Percentiles rank a stretch among this genome's conserved stretches.
Evolutionary conservation across 176 grass and related monocot species (phyloP).

Genomic region (Zoysia japonica): DNA sequence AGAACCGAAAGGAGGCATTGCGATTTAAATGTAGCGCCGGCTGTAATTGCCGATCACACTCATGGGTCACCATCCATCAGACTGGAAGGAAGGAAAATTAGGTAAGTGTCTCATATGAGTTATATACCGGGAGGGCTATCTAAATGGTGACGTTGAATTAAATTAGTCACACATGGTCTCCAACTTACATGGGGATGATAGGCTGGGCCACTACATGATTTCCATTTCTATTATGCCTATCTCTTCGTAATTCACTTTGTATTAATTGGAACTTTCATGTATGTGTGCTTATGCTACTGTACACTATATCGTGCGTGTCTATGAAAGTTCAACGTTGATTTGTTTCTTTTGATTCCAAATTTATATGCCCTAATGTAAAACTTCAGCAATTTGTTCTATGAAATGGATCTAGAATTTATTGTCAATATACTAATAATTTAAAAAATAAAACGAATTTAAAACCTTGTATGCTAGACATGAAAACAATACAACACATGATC

Average conservation of each 20-base stretch:
- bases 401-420: background rate
- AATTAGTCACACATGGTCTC: constrained; percentile 18
- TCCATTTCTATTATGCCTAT: constrained; percentile 27
- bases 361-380: background rate
- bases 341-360: background rate
- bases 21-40: constrained; percentile 31
- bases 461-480: background rate
- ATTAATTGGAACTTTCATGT: constrained; percentile 17
- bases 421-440: background rate
- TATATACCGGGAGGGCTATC: constrained; percentile 20
- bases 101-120: constrained; percentile 37
- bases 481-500: background rate
- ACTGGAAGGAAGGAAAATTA: constrained; percentile 47
- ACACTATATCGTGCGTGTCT: background rate
- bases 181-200: constrained; percentile 3
- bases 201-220: constrained; percentile 6
- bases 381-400: background rate
- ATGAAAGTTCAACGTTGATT: background rate
- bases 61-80: constrained; percentile 25
- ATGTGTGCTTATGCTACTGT: constrained; percentile 7
- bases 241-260: constrained; percentile 8
- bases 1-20: constrained; percentile 11
- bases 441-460: background rate
- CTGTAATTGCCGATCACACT: constrained; percentile 17
- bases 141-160: constrained; percentile 20